A percentile compares a stretch with the other conserved stretches of the same genome.
Conservation (phyloP, 2,329 filamentous ascomycete genomes). For the Aphanoascus verrucosus region DNA sequence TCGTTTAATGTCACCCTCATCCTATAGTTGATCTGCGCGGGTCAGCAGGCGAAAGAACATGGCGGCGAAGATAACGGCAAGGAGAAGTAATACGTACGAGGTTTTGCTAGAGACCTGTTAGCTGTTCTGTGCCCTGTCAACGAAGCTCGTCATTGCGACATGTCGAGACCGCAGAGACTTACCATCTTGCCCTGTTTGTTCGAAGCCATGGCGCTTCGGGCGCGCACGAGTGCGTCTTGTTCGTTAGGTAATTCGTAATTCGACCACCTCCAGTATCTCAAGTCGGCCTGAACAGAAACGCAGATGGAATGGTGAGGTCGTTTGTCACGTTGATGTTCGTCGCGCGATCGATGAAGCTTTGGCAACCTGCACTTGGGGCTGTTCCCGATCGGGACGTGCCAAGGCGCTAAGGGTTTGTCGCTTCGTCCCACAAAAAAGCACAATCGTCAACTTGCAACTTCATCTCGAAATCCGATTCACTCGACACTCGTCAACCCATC, state of each 20-base stretch:
- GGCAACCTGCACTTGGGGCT: conserved; percentile 16
- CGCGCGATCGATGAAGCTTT: neutral
- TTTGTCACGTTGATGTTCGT: neutral
- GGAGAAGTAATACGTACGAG: conserved; percentile 42
- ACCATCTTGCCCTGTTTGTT: conserved; percentile 99
- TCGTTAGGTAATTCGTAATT: neutral
- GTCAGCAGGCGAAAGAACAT: neutral
- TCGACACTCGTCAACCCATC: conserved; percentile 5
- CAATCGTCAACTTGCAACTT: conserved; percentile 9
- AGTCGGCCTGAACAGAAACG: neutral
- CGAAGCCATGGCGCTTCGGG: conserved; percentile 47
- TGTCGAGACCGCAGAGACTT: conserved; percentile 40
- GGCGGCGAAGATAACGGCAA: neutral
- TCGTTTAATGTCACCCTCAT: conserved; percentile 96
- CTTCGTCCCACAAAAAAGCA: conserved; percentile 23
- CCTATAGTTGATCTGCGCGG: conserved; percentile 84
- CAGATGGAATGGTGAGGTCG: neutral
- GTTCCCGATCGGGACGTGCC: conserved; percentile 22
- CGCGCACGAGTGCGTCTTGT: conserved; percentile 40
- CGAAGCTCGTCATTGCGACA: conserved; percentile 36
- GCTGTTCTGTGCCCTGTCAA: conserved; percentile 44
- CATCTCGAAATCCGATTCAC: neutral
- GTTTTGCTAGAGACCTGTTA: conserved; percentile 53
- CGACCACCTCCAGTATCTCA: neutral
- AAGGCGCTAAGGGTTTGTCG: conserved; percentile 31